Base-by-base conservation (phyloP, 106 monocot species). In the Agapanthus africanus region DNA sequence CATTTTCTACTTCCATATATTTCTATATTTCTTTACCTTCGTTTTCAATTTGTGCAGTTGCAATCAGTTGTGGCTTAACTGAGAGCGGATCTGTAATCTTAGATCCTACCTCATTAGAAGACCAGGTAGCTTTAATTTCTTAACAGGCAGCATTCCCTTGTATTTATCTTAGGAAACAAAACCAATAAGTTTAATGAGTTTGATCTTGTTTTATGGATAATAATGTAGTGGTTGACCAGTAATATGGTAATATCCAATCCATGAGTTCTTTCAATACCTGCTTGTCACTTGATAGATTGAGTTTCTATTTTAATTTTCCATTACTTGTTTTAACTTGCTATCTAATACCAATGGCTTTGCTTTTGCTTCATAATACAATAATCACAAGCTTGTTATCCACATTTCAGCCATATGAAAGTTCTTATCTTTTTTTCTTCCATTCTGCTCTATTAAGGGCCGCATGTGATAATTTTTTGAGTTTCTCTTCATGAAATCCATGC, bases 1-100 rank as follows among this genome's bases (percentile, higher is more conserved):
- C 16, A 9, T 27, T 56, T 52, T 54, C 16, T 67, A 38, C 19
- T 30, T 28, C 21, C 11, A n/a, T 42, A 30, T 40, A 30, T 33
- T 61, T 54, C 23, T 38, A 4, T 22, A 15, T 19, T 47, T 47
- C 56, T 40, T 71, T 54, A 44, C 72, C 63, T 23, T 76, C 77
- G 28, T 52, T 32, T 62, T 67, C 16, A 56, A 52, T 23, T 70
- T 71, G 7, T 78, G 77, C 81, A 99, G 99, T 90, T 82, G 80
- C 92, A 61, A 71, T 99, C 34, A 77, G 79, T 74, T 99, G 99
- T 76, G 90, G 90, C 49, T 81, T 90, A 69, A 71, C 70, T 34
- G 76, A 79, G 52, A 68, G 41, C 50, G 87, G 85, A 70, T 76
- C 74, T 72, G 59, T 93, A 26, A 80, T 90, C 59, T 82, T 93